Base-by-base conservation (phyloP, 1,284 basidiomycete species). In the Trichosporon coremiiforme region DNA sequence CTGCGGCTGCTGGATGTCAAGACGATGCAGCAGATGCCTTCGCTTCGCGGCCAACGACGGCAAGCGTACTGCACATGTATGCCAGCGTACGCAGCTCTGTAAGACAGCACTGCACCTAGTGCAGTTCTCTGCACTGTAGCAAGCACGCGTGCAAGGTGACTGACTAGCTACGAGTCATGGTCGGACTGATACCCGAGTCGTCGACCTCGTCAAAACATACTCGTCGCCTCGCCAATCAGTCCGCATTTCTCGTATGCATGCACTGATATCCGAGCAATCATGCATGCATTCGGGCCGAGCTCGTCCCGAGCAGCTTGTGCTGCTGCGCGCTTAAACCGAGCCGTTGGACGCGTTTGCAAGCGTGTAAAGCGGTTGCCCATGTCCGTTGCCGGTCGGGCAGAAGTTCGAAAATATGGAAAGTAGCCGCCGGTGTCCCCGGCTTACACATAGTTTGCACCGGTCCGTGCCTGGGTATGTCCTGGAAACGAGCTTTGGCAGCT, bases 211-310 rank as follows among this genome's bases (percentile, higher is more conserved):
- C 47, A 53, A 53, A 53, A 53, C 47, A 22, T 53, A 4, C 20
- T 10, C 2, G 9, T 4, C 4, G 9, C n/a, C 47, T 53, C 47
- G 47, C 20, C 47, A n/a, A 53, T 53, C 47, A 53, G 47, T 22
- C 20, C 5, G 15, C 22, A 15, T n/a, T 20, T 8, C 47, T 22
- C 47, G 47, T 9, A 20, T 53, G 47, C 47, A 53, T 53, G n/a
- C 47, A 53, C 47, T 53, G 47, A 53, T 53, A 53, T 20, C 47
- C 47, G 47, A 53, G 47, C 47, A 20, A 3, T 22, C 8, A 22
- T 9, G n/a, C 47, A 45, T 45, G 47, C 47, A 53, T 53, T 53
- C 47, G 47, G 47, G 47, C 47, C 47, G 47, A 53, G 47, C 47
- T 53, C 47, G 47, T 53, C 47, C 9, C 47, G 47, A 53, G 47